Base-by-base conservation (phyloP, 1,139 yeast species). In the Waltiozyma sp. region DNA sequence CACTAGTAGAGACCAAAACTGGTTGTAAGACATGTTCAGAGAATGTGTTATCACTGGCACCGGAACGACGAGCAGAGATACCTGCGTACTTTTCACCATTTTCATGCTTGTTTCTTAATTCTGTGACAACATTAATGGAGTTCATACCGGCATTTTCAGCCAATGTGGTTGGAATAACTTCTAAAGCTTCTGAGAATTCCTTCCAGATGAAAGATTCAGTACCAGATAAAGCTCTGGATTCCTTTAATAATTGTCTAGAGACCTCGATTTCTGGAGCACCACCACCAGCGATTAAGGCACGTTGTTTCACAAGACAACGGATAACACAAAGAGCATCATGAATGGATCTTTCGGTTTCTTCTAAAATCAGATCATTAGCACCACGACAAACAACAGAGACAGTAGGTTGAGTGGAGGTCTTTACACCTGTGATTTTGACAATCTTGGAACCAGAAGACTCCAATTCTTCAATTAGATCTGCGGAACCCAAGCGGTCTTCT, bases 261-360 rank as follows among this genome's bases (percentile, higher is more conserved):
- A 89, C 83, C 68, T 91, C 98, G 54, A 91, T 79, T 67, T 91
- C 99, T 40, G 98, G 96, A 6, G 98, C 97, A 54, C 98, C 98
- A 52, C 99, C 98, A 56, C 99, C 99, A 14, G 97, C 96, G 65
- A 91, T 87, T 58, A 91, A 71, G 2, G 96, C 97, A 60, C 78
- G 84, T 64, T 88, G 91, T 63, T 91, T 89, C 37, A 93, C 97
- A 45, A 91, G 70, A 69, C 98, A 91, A 62, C 97, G 80, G 45
- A 93, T 76, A 24, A 93, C 99, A 72, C 99, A 91, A 47, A 91
- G 73, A 1, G 98, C 97, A 64, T 91, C 98, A 60, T 91, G 99
- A 53, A 91, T 70, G 5, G 97, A 88, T 64, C 98, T 81, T 63
- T 93, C 99, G 39, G 97, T 80, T 68, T 91, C 98, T 62, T 91